Conservation (phyloP, 192 early-diverging fungal species). For the Thamnidium elegans region DNA sequence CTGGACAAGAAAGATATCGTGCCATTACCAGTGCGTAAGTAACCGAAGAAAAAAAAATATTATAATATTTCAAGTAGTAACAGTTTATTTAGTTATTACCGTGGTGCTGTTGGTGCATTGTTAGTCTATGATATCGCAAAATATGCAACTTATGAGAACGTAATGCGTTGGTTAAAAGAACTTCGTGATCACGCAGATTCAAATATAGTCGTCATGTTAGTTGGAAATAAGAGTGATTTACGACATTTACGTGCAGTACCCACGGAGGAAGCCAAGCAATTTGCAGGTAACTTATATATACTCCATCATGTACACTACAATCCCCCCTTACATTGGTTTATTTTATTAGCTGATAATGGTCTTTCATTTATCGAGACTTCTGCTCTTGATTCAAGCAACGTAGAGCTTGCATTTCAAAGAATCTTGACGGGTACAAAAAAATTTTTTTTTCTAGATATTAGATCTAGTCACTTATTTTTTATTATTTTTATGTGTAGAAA, state of each 20-base stretch:
- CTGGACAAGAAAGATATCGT: slow-evolving; percentile 77
- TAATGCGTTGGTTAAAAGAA: slow-evolving; percentile 97
- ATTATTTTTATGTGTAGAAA: slow-evolving; percentile 73
- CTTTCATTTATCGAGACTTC: slow-evolving; percentile 99
- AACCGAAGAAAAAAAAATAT: slow-evolving; percentile 16
- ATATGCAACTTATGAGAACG: slow-evolving; percentile 93
- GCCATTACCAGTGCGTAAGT: slow-evolving; percentile 73
- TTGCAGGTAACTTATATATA: slow-evolving; percentile 67
- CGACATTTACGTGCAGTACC: slow-evolving; percentile 94
- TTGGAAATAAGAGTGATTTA: slow-evolving; percentile 99
- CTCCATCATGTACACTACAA: slow-evolving; percentile 17
- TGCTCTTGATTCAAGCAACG: slow-evolving; percentile 95
- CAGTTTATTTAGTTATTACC: slow-evolving; percentile 71
- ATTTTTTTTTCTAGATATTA: background rate
- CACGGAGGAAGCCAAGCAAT: slow-evolving; percentile 97
- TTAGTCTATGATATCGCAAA: slow-evolving; percentile 98
- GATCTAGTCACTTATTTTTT: slow-evolving; percentile 3
- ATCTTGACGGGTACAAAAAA: slow-evolving; percentile 95
- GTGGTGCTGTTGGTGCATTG: slow-evolving; percentile 96
- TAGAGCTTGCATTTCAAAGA: slow-evolving; percentile 94
- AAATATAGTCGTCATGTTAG: slow-evolving; percentile 99
- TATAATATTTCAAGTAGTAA: slow-evolving; percentile 33
- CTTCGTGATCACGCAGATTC: slow-evolving; percentile 93
- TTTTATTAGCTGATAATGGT: slow-evolving; percentile 24
- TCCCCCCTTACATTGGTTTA: background rate